phyloP scores from a whole-genome alignment of 75 land plant species.

The Isoetes taiwanensis region DNA sequence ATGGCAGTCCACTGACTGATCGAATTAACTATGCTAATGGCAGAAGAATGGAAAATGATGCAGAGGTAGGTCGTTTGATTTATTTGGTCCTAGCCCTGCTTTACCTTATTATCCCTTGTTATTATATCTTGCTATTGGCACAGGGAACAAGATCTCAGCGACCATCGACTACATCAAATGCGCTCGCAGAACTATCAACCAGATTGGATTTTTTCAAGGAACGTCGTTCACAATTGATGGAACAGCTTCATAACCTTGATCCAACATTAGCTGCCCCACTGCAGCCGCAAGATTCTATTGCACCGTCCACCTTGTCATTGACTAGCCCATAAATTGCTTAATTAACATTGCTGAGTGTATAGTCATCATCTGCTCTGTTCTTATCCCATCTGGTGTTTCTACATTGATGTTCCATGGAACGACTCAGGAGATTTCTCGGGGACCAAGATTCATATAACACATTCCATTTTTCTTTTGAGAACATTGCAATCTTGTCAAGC shows the following conservation, averaged over 20 bases:
- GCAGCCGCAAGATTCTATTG: no score
- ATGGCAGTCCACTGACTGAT: constrained; percentile 18
- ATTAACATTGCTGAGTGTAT: no score
- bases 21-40: constrained; percentile 7
- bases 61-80: constrained; percentile 22
- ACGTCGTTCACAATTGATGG: constrained; percentile 88
- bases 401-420: no score
- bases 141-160: no score
- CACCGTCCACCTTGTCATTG: no score
- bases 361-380: no score
- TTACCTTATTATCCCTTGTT: not conserved
- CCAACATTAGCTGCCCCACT: constrained; percentile 35
- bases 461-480: no score
- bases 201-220: constrained; percentile 96
- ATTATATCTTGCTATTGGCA: not conserved
- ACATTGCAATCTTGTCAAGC: no score
- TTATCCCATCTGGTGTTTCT: no score
- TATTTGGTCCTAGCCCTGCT: not conserved
- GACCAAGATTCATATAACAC: no score
- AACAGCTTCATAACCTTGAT: constrained; percentile 87
- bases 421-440: no score
- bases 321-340: no score
- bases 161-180: constrained; percentile 47
- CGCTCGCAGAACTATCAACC: constrained; percentile 78
- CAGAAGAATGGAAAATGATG: constrained; percentile 6